These are phyloP conservation scores for Gossypium trilobum DNA, from an alignment of 441 rosid genomes.

Conservation along the genomic window DNA sequence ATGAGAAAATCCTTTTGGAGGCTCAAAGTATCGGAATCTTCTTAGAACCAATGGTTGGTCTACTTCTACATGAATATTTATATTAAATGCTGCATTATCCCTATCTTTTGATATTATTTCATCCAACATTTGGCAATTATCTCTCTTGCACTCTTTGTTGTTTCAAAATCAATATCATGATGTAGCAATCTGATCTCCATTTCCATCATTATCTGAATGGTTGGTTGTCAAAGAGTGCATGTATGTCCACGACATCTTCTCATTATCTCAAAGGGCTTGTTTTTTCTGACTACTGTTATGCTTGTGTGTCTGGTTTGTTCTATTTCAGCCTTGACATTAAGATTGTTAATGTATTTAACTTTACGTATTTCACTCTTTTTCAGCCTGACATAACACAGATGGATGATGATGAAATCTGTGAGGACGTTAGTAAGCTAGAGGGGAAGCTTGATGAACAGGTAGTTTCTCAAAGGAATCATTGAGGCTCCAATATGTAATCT, in stretches of 20 bases:
- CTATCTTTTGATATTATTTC: background rate
- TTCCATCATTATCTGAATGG: background rate
- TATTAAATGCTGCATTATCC: background rate
- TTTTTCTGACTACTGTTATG: background rate
- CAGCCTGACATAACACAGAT: slow-evolving; percentile 46
- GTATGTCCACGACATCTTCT: slow-evolving; percentile 8
- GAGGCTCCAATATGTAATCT: slow-evolving; percentile 2
- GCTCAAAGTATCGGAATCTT: slow-evolving; percentile 72
- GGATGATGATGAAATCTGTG: slow-evolving; percentile 53
- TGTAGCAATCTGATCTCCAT: background rate
- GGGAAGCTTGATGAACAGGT: slow-evolving; percentile 58
- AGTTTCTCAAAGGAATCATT: slow-evolving; percentile 19
- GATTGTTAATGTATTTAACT: slow-evolving; percentile 2
- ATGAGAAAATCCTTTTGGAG: slow-evolving; percentile 70
- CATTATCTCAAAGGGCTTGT: background rate
- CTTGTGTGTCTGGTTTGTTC: slow-evolving; percentile 1
- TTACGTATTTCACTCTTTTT: slow-evolving; percentile 24
- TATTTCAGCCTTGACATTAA: slow-evolving; percentile 2
- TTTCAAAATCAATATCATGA: background rate
- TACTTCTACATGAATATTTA: slow-evolving; percentile 5
- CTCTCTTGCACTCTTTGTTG: background rate
- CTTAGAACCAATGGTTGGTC: slow-evolving; percentile 62
- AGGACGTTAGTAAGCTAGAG: slow-evolving; percentile 49
- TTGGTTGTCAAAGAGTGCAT: slow-evolving; percentile 8
- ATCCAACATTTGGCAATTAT: background rate